These are phyloP conservation scores for Mariannaea sp. DNA, from an alignment of 2,329 filamentous ascomycete genomes.

Conservation along the genomic window DNA sequence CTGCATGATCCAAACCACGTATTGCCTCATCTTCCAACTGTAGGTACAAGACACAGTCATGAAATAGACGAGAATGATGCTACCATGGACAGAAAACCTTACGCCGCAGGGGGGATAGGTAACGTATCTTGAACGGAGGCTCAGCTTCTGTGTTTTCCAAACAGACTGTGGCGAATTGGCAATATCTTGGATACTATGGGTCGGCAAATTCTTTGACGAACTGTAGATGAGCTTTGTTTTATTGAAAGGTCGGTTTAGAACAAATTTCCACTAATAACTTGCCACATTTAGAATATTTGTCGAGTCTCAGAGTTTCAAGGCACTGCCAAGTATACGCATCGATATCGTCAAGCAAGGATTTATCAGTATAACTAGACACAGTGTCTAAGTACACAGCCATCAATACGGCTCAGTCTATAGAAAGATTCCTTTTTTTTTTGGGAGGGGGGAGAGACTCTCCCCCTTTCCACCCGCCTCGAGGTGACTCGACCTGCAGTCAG, in stretches of 20 bases:
- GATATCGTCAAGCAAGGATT: conserved; percentile 11
- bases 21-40: not conserved
- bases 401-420: not conserved
- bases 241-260: too few species aligned
- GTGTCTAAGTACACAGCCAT: conserved; percentile 14
- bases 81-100: not conserved
- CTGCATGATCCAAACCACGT: not conserved
- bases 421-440: too few species aligned
- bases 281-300: too few species aligned
- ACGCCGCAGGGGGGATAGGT: too few species aligned
- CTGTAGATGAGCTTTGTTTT: too few species aligned
- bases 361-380: conserved; percentile 23
- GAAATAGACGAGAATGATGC: not conserved
- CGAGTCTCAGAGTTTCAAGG: conserved; percentile 3
- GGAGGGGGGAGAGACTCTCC: not conserved
- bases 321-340: not conserved
- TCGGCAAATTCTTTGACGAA: too few species aligned
- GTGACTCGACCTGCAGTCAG: conserved; percentile 5
- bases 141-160: too few species aligned
- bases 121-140: too few species aligned
- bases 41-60: not conserved
- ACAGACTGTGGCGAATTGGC: too few species aligned
- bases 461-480: not conserved
- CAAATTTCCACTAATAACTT: not conserved
- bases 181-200: too few species aligned